A percentile compares a stretch with the other conserved stretches of the same genome.
phyloP scores from a whole-genome alignment of 2,329 filamentous ascomycete species.

The Pseudopyricularia cyperi region DNA sequence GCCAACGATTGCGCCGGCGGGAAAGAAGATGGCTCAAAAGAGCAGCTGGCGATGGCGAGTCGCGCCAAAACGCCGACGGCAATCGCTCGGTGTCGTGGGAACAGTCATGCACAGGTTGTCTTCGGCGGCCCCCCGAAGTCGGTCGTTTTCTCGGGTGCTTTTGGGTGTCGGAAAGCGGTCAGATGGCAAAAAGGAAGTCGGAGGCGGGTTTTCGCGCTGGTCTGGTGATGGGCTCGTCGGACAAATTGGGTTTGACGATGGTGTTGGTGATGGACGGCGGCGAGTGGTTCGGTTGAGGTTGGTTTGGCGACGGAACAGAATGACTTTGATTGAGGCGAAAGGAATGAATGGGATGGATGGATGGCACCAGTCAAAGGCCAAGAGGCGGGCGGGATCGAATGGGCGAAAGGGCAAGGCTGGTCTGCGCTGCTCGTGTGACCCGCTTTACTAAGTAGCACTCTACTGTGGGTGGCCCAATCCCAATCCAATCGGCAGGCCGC shows the following conservation, averaged over 20 bases:
- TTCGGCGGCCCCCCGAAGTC: conserved; percentile 2
- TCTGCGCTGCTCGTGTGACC: background rate
- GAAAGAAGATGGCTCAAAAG: conserved; percentile 8
- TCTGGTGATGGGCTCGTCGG: background rate
- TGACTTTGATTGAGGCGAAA: conserved; percentile 1
- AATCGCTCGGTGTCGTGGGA: conserved; percentile 16
- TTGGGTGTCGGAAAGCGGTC: background rate
- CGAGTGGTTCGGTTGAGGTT: too few relatives aligned
- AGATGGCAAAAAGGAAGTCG: background rate
- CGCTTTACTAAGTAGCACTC: background rate
- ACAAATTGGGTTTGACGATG: background rate
- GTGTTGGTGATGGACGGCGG: background rate
- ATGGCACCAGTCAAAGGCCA: too few relatives aligned
- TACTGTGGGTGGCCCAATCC: background rate
- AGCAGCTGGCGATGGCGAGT: conserved; percentile 20
- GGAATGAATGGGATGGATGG: too few relatives aligned
- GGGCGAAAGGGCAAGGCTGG: background rate
- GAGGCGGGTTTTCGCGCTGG: background rate
- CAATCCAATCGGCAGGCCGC: background rate
- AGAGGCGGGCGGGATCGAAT: background rate
- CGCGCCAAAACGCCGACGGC: conserved; percentile 24
- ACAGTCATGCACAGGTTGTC: background rate
- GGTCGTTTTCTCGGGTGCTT: background rate
- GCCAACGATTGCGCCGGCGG: conserved; percentile 8
- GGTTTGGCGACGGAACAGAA: conserved; percentile 2